Evolutionary conservation across 2,329 filamentous ascomycete species (phyloP).

Genomic region (Ophiostoma ips): DNA sequence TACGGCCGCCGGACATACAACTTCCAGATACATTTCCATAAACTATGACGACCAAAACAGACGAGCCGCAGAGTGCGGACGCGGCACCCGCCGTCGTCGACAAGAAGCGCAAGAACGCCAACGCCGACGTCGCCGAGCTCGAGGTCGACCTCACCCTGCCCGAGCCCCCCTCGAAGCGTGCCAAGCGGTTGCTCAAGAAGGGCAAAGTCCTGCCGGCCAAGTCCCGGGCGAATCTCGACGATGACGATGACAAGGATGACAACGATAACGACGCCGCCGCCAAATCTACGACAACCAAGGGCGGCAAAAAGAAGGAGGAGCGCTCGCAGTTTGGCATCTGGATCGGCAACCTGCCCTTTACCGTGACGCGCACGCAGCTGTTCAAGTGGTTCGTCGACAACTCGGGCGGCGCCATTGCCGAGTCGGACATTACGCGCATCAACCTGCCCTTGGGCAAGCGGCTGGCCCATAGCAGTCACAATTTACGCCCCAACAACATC

Average conservation of each 20-base stretch:
- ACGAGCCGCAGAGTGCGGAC: neutral
- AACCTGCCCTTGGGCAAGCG: conserved; percentile 49
- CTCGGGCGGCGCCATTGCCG: conserved; percentile 49
- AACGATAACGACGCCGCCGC: neutral
- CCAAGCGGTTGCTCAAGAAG: conserved; percentile 80
- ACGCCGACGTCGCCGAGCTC: conserved; percentile 46
- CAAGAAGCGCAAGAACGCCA: conserved; percentile 56
- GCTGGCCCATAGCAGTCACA: neutral
- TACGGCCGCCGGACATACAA: too few species aligned
- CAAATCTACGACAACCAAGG: neutral
- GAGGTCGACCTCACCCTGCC: conserved; percentile 83
- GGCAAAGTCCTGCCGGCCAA: conserved; percentile 41
- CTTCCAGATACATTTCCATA: neutral
- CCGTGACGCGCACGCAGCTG: conserved; percentile 57
- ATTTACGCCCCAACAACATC: conserved; percentile 13
- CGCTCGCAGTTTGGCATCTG: conserved; percentile 79
- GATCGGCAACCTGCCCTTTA: conserved; percentile 93
- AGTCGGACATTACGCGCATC: conserved; percentile 66
- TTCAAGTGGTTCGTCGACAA: conserved; percentile 66
- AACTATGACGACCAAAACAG: neutral
- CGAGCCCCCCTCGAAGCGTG: conserved; percentile 90
- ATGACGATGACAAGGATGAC: conserved; percentile 3
- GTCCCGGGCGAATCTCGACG: conserved; percentile 19
- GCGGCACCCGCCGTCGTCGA: conserved; percentile 27
- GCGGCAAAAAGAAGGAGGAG: conserved; percentile 26